Percentiles rank a stretch among this genome's conserved stretches.
Conservation (phyloP, 306 rosid species). For the Rubus idaeus region DNA sequence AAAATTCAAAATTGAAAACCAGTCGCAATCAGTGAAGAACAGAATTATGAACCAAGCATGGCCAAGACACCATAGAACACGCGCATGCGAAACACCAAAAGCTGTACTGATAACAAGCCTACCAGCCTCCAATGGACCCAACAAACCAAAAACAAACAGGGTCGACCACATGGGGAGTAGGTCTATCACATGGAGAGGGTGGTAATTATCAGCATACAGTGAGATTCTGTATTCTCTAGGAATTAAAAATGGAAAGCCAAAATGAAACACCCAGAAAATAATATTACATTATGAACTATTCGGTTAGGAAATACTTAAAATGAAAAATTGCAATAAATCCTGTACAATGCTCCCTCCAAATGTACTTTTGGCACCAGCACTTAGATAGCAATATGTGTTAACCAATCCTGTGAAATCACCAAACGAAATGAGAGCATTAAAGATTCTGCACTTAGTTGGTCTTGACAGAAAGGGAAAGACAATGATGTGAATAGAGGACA, state of each 20-base stretch:
- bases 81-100: slow-evolving; percentile 26
- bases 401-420: not conserved
- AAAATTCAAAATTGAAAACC: not conserved
- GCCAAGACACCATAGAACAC: slow-evolving; percentile 19
- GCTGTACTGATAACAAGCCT: slow-evolving; percentile 15
- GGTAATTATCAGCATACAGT: not conserved
- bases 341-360: slow-evolving; percentile 9
- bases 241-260: not conserved
- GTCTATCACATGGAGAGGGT: slow-evolving; percentile 22
- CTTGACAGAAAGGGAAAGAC: not conserved
- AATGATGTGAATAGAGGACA: not conserved
- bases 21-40: slow-evolving; percentile 21
- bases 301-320: not conserved
- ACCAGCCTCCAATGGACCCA: slow-evolving; percentile 19
- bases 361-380: slow-evolving; percentile 1
- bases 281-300: not conserved
- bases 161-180: slow-evolving; percentile 27
- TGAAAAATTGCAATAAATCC: not conserved
- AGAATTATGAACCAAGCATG: slow-evolving; percentile 10
- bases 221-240: slow-evolving; percentile 9
- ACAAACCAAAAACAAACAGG: slow-evolving; percentile 10
- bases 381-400: not conserved
- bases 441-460: not conserved
- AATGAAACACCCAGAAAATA: slow-evolving; percentile 1
- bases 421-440: not conserved